Conservation (phyloP, 495 filamentous ascomycete genomes). For the Neohortaea acidophila region DNA sequence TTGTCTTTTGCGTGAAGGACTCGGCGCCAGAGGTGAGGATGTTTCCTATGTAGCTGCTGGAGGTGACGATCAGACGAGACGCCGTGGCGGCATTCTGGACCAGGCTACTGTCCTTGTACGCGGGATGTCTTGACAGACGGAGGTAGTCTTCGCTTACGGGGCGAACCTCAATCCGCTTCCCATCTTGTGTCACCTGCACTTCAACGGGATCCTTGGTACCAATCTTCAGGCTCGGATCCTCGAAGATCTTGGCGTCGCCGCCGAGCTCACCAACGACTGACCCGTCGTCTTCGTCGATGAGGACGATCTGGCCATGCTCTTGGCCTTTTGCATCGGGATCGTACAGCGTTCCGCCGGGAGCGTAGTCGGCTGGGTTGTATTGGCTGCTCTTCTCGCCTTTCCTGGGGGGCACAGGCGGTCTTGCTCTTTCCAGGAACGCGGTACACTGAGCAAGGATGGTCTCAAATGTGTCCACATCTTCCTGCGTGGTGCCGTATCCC, state of each 20-base stretch:
- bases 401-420: constrained; percentile 41
- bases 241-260: constrained; percentile 67
- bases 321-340: constrained; percentile 42
- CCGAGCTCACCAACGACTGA: constrained; percentile 84
- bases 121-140: constrained; percentile 66
- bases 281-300: constrained; percentile 86
- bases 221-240: constrained; percentile 52
- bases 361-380: constrained; percentile 8
- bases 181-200: constrained; percentile 65
- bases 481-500: constrained; percentile 58
- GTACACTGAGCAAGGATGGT: constrained; percentile 93
- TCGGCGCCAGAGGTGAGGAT: constrained; percentile 62
- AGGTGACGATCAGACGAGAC: constrained; percentile 83
- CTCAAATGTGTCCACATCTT: constrained; percentile 92
- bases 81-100: constrained; percentile 83
- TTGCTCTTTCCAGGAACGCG: constrained; percentile 64
- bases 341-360: constrained; percentile 39
- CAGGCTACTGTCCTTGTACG: constrained; percentile 70
- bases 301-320: constrained; percentile 61
- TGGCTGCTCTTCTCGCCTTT: constrained; percentile 27
- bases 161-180: constrained; percentile 53
- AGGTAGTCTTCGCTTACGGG: constrained; percentile 71
- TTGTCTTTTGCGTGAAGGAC: constrained; percentile 60
- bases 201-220: constrained; percentile 92
- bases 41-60: constrained; percentile 61